phyloP scores from a whole-genome alignment of 441 rosid genomes.

The Croton laevigatus region DNA sequence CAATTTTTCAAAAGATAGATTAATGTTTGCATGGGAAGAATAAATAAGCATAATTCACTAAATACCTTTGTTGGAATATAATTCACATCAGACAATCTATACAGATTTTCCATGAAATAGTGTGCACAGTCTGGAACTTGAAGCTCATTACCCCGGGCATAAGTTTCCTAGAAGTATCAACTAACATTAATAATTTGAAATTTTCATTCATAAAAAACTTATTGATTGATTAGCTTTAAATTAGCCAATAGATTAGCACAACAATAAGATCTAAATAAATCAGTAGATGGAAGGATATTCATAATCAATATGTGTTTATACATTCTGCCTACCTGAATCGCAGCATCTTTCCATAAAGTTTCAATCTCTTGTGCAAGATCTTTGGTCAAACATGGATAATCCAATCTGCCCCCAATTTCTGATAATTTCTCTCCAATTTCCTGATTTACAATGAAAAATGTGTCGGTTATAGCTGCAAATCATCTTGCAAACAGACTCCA shows the following conservation, averaged over 20 bases:
- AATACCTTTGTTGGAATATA: conserved; percentile 93
- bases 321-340: conserved; percentile 65
- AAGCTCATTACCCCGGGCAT: conserved; percentile 74
- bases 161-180: conserved; percentile 65
- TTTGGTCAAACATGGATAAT: conserved; percentile 67
- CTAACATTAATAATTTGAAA: conserved; percentile 3
- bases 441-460: conserved; percentile 36
- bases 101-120: conserved; percentile 92
- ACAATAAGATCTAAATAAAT: not conserved
- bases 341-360: conserved; percentile 86
- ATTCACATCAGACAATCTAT: conserved; percentile 67
- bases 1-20: conserved; percentile 1
- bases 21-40: not conserved
- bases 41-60: not conserved
- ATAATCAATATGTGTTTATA: conserved; percentile 9
- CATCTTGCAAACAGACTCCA: not conserved
- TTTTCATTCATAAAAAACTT: not conserved
- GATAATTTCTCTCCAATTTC: conserved; percentile 75
- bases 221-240: not conserved
- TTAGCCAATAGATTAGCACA: not conserved
- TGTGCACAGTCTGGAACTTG: conserved; percentile 91
- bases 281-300: not conserved
- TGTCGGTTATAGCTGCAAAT: not conserved
- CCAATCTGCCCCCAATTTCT: conserved; percentile 72
- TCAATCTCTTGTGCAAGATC: conserved; percentile 76